Evolutionary conservation across 441 rosid genomes (phyloP), one percentile per base, ranked within the genome.

Genomic region (Kokia cookei): DNA sequence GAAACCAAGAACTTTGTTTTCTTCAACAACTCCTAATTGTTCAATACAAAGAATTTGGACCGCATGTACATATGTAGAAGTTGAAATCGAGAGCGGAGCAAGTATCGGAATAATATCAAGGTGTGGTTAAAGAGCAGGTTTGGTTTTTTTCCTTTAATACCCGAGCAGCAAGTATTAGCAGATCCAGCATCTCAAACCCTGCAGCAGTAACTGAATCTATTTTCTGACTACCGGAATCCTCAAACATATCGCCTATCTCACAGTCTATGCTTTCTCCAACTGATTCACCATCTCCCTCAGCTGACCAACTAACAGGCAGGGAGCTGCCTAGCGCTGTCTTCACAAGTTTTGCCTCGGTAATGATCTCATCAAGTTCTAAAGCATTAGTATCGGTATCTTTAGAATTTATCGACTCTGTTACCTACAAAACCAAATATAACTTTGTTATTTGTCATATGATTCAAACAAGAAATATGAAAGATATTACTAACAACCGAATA

Each of bases 111-210:
- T 7, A 61, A 65, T 15, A 75, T 67, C 66, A 73, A 70, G 74
- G 53, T 74, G 72, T 70, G 47, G 69, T 75, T 73, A 40, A 65
- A 43, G 73, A 65, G 42, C 72, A 65, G n/a, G 55, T 54, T 71
- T 17, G 65, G 27, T 74, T 26, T n/a, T 54, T 69, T 73, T 81
- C 90, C 82, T 85, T 86, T 80, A 94, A 73, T 62, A 84, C 60
- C 78, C 86, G 89, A 75, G 96, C 90, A 51, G 98, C 90, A 73
- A 94, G 87, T 66, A 92, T 86, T 54, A 96, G 82, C 40, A 96
- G 95, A 80, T 96, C 97, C 82, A 96, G 95, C 98, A 96, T 94
- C 88, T 96, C 99, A 73, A 89, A 85, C 68, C 98, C 99, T 12
- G 97, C 97, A 71, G 94, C 98, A 73, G 92, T 84, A 77, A 96